phyloP scores from a whole-genome alignment of 345 rosid genomes.

The Raphanus raphanistrum region DNA sequence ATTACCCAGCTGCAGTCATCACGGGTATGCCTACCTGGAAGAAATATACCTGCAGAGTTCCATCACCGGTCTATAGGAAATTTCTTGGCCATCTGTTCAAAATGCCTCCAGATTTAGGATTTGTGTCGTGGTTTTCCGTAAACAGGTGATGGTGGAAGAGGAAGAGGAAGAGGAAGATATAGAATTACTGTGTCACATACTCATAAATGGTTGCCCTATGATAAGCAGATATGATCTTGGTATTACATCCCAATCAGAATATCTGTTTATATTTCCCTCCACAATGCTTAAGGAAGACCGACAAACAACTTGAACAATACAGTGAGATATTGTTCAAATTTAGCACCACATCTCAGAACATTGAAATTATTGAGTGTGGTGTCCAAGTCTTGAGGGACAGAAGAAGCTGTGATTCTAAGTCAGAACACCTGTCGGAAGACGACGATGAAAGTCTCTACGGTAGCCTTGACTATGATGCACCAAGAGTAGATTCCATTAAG shows the following conservation, averaged over 20 bases:
- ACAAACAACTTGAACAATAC: not conserved
- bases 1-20: not conserved
- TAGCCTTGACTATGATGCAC: not conserved
- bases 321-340: not conserved
- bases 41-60: not conserved
- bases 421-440: too few species aligned
- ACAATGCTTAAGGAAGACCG: not conserved
- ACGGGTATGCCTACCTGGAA: not conserved
- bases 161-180: too few species aligned
- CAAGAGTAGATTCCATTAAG: not conserved
- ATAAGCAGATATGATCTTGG: too few species aligned
- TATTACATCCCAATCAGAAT: too few species aligned
- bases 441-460: too few species aligned
- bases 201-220: not conserved
- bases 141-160: not conserved
- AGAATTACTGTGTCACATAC: not conserved
- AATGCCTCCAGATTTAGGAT: not conserved
- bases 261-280: not conserved
- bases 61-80: not conserved
- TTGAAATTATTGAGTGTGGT: not conserved
- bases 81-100: not conserved
- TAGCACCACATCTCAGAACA: not conserved
- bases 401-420: not conserved
- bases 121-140: not conserved
- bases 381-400: not conserved